These are phyloP conservation scores for Tardiomyces blankii DNA, from an alignment of 1,139 yeast species.

Conservation along the genomic window DNA sequence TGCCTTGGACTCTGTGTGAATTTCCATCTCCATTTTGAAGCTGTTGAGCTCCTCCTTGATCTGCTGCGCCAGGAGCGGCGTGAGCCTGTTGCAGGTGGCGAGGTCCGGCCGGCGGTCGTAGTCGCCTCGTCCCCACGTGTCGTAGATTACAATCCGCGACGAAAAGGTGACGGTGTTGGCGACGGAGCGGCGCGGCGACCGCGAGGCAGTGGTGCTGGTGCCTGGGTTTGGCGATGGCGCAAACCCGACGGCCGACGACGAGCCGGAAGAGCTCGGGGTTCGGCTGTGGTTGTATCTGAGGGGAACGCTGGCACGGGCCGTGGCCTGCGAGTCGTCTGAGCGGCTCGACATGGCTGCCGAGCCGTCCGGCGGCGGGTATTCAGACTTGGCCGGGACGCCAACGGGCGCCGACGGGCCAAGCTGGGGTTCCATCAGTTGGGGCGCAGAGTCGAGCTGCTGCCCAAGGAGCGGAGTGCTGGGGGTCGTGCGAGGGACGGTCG, in stretches of 20 bases:
- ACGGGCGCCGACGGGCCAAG: neutral
- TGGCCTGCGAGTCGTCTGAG: neutral
- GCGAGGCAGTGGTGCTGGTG: neutral
- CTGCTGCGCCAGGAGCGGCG: conserved; percentile 79
- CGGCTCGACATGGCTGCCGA: neutral
- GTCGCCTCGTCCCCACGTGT: conserved; percentile 73
- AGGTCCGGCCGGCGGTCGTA: conserved; percentile 91
- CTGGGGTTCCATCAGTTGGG: neutral
- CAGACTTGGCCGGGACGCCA: neutral
- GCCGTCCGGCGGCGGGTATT: neutral
- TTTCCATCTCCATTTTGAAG: conserved; percentile 58
- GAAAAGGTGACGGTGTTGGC: conserved; percentile 54
- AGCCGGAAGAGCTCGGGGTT: neutral
- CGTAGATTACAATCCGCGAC: conserved; percentile 73
- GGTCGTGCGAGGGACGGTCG: no score
- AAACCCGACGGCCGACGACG: neutral
- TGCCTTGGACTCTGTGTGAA: conserved; percentile 66
- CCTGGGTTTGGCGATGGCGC: neutral
- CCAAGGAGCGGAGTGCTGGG: no score
- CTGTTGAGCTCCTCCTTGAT: conserved; percentile 79
- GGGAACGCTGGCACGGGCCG: neutral
- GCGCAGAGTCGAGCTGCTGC: neutral
- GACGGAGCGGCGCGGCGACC: neutral
- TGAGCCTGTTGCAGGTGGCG: conserved; percentile 87
- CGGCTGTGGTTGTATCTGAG: neutral